phyloP scores from a whole-genome alignment of 345 rosid species.

The Lepidium aucheri region DNA sequence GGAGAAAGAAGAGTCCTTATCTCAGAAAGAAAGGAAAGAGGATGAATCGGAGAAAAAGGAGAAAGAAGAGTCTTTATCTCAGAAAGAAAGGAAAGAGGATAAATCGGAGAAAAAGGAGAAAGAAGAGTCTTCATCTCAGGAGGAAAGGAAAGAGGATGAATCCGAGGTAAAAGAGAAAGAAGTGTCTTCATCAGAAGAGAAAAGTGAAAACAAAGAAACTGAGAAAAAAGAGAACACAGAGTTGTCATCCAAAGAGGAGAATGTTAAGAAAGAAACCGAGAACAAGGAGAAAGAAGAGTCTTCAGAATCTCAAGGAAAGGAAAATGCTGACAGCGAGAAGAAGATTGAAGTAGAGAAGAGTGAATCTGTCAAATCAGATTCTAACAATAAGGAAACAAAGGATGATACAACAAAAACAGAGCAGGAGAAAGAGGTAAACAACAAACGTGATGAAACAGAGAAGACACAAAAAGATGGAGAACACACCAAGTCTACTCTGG shows the following conservation, averaged over 20 bases:
- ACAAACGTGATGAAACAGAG: conserved; percentile 22
- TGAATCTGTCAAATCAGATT: conserved; percentile 20
- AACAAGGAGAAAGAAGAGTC: conserved; percentile 23
- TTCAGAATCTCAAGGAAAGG: conserved; percentile 4
- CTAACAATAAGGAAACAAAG: conserved; percentile 19
- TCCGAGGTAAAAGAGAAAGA: not conserved
- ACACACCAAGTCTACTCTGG: conserved; percentile 21
- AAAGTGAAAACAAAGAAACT: conserved; percentile 19
- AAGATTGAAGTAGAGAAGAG: conserved; percentile 23
- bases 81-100: not conserved
- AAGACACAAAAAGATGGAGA: conserved; percentile 20
- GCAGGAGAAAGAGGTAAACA: conserved; percentile 24
- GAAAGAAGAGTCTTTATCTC: conserved; percentile 1
- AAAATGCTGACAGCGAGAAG: conserved; percentile 13
- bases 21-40: too few species aligned
- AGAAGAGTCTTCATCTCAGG: not conserved
- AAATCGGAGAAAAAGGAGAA: conserved; percentile 18
- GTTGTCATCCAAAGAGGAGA: not conserved
- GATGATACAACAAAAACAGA: conserved; percentile 13
- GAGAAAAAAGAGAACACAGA: conserved; percentile 13
- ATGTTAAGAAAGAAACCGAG: conserved; percentile 2
- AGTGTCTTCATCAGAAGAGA: not conserved
- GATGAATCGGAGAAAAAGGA: not conserved
- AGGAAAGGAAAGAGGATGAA: not conserved
- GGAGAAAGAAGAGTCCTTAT: too few species aligned